Conservation (phyloP, 441 rosid genomes). For the Eugenia klotzschiana region DNA sequence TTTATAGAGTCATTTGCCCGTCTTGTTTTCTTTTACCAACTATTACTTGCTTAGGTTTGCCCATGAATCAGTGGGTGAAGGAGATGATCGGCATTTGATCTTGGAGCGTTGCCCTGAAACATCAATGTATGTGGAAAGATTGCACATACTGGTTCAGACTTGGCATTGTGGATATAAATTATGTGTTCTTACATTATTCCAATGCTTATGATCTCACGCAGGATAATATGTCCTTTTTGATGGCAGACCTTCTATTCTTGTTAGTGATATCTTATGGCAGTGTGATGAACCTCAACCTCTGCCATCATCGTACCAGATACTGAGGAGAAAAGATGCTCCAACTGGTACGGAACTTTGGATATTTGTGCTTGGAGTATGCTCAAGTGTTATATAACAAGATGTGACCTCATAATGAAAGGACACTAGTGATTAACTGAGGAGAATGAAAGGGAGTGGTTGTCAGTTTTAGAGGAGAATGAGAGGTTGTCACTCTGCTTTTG, state of each 20-base stretch:
- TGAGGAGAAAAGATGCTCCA: slow-evolving; percentile 36
- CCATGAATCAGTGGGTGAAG: slow-evolving; percentile 66
- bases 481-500: background rate
- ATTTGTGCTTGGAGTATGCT: background rate
- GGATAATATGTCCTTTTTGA: background rate
- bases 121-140: slow-evolving; percentile 29
- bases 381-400: background rate
- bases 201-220: background rate
- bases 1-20: background rate
- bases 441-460: background rate
- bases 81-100: slow-evolving; percentile 42
- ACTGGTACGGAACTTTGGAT: slow-evolving; percentile 21
- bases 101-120: slow-evolving; percentile 50
- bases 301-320: slow-evolving; percentile 20
- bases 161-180: background rate
- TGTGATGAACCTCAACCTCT: slow-evolving; percentile 28
- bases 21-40: background rate
- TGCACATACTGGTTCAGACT: background rate
- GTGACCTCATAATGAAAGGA: background rate
- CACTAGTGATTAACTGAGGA: background rate
- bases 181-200: background rate
- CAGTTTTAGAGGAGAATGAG: background rate
- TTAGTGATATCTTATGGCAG: slow-evolving; percentile 47
- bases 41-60: slow-evolving; percentile 33
- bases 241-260: slow-evolving; percentile 61